phyloP scores from a whole-genome alignment of 257 asterid genomes.

The Lycium ferocissimum region DNA sequence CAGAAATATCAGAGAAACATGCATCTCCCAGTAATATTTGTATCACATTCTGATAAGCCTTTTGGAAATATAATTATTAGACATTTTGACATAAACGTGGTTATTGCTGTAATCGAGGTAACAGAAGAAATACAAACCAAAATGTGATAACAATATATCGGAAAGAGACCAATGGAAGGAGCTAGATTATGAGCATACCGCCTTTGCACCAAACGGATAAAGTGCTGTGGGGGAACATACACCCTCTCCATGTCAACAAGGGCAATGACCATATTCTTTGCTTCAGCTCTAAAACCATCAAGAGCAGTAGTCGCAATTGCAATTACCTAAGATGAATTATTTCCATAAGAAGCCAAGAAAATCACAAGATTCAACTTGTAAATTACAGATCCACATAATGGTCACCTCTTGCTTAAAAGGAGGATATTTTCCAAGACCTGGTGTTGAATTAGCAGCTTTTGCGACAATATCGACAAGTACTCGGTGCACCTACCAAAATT shows the following conservation, averaged over 20 bases:
- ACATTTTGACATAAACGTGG: conserved; percentile 2
- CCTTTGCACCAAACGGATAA: conserved; percentile 67
- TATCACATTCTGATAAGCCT: background rate
- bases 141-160: background rate
- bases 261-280: conserved; percentile 41
- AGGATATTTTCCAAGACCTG: conserved; percentile 99
- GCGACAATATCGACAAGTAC: conserved; percentile 88
- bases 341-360: conserved; percentile 12
- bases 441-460: conserved; percentile 93
- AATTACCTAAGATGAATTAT: conserved; percentile 34
- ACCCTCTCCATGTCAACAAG: conserved; percentile 54
- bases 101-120: background rate
- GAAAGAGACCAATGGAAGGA: conserved; percentile 17
- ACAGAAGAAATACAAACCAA: conserved; percentile 13
- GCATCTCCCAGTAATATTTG: conserved; percentile 28
- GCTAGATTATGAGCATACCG: conserved; percentile 55
- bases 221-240: conserved; percentile 42
- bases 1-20: background rate
- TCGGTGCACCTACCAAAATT: conserved; percentile 76
- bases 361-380: background rate
- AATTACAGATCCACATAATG: background rate
- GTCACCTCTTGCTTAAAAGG: conserved; percentile 96
- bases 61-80: background rate
- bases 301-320: conserved; percentile 39
- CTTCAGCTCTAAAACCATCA: conserved; percentile 39